phyloP scores from a whole-genome alignment of 1,284 basidiomycete genomes.

The Malassezia sympodialis region DNA sequence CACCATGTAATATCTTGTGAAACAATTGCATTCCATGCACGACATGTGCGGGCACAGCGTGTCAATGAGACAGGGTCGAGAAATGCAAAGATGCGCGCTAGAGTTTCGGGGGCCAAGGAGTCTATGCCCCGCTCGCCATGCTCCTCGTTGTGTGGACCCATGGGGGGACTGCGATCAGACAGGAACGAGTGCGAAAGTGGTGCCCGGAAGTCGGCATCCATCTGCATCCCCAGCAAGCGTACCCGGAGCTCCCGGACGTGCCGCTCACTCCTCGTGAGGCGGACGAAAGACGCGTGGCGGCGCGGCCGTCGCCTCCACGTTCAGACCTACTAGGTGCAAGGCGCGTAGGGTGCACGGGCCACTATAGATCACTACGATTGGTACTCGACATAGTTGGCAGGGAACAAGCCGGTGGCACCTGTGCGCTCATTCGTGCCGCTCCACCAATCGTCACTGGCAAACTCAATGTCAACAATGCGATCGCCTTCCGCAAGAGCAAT shows the following conservation, averaged over 20 bases:
- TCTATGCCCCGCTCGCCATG: background rate
- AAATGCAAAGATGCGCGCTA: slow-evolving; percentile 67
- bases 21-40: slow-evolving; percentile 58
- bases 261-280: background rate
- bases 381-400: slow-evolving; percentile 36
- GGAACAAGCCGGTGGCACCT: slow-evolving; percentile 54
- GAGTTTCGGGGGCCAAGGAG: slow-evolving; percentile 57
- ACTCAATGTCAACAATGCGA: slow-evolving; percentile 38
- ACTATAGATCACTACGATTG: slow-evolving; percentile 3
- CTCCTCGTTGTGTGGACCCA: background rate
- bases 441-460: slow-evolving; percentile 48
- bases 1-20: slow-evolving; percentile 72
- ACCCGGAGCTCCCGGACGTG: background rate
- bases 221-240: background rate
- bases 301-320: background rate
- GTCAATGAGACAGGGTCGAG: slow-evolving; percentile 61
- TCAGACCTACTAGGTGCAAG: background rate
- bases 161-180: background rate
- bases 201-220: background rate
- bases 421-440: slow-evolving; percentile 37
- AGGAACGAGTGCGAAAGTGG: background rate
- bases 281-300: background rate
- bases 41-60: slow-evolving; percentile 56
- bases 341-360: background rate
- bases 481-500: slow-evolving; percentile 42